These are phyloP conservation scores for Ascochyta pisi DNA, from an alignment of 2,329 filamentous ascomycete species.

Conservation along the genomic window DNA sequence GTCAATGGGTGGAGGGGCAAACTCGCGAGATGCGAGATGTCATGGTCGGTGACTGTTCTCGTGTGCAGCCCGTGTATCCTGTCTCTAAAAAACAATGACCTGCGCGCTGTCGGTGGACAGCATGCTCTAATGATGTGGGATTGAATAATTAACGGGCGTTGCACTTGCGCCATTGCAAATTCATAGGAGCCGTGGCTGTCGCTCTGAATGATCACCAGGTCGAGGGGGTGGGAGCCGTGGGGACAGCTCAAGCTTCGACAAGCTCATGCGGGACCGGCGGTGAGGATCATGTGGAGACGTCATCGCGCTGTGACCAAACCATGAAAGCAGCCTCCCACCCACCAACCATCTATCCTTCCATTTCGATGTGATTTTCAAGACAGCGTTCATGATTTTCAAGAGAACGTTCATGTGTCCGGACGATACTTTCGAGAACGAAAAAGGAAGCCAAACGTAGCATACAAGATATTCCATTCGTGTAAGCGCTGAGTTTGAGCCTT, in stretches of 20 bases:
- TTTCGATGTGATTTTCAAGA: no score
- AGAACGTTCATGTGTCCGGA: no score
- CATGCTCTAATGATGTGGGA: constrained; percentile 45
- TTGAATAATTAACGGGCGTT: constrained; percentile 46
- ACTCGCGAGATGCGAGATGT: constrained; percentile 79
- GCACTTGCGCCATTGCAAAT: constrained; percentile 38
- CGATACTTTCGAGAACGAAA: no score
- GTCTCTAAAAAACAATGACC: constrained; percentile 24
- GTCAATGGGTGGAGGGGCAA: constrained; percentile 82
- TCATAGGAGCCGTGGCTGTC: neutral
- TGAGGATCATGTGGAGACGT: neutral
- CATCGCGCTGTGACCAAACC: neutral
- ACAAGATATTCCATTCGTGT: no score
- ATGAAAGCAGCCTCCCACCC: neutral
- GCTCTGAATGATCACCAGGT: neutral
- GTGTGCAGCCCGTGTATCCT: constrained; percentile 44
- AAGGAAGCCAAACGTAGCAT: no score
- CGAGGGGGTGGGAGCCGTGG: neutral
- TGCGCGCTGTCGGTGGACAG: constrained; percentile 35
- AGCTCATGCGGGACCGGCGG: neutral
- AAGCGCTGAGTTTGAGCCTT: no score
- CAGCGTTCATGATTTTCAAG: no score
- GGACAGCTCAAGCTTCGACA: neutral
- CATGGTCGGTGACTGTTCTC: constrained; percentile 66
- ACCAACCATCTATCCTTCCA: no score